Conservation (phyloP, 148 eudicot genomes). For the Rhododendron ovatum region DNA sequence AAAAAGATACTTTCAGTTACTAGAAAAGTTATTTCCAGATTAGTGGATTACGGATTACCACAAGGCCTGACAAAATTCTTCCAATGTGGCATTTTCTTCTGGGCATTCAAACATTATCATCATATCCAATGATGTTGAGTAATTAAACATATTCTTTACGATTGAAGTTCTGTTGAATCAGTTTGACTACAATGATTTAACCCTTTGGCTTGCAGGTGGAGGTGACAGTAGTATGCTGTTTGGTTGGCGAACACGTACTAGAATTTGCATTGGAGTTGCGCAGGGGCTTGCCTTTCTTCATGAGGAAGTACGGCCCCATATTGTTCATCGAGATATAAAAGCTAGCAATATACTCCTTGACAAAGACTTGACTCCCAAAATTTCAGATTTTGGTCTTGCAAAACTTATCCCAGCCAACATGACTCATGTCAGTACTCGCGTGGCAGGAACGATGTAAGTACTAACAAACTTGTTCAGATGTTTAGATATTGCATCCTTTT, state of each 20-base stretch:
- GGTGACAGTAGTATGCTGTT: constrained; percentile 33
- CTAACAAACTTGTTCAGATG: neutral
- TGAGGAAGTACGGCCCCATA: constrained; percentile 66
- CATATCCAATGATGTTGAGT: neutral
- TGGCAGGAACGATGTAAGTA: constrained; percentile 91
- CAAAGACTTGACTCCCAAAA: constrained; percentile 61
- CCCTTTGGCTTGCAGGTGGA: constrained; percentile 34
- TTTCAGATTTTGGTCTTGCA: constrained; percentile 91
- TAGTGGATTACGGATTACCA: neutral
- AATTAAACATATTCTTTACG: neutral
- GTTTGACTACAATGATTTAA: neutral
- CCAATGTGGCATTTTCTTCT: neutral
- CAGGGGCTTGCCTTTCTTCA: constrained; percentile 81
- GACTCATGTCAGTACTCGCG: constrained; percentile 83
- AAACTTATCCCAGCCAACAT: constrained; percentile 62
- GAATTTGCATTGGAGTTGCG: constrained; percentile 68
- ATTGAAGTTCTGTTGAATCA: neutral
- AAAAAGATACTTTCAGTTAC: neutral
- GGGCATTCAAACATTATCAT: neutral
- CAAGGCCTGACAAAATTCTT: neutral
- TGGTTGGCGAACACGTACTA: constrained; percentile 50
- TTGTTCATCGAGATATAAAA: constrained; percentile 88
- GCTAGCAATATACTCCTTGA: constrained; percentile 91
- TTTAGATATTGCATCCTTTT: neutral
- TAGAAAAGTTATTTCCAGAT: neutral